Evolutionary conservation across 805 yeast species (phyloP).

Genomic region (Myxozyma geophila): DNA sequence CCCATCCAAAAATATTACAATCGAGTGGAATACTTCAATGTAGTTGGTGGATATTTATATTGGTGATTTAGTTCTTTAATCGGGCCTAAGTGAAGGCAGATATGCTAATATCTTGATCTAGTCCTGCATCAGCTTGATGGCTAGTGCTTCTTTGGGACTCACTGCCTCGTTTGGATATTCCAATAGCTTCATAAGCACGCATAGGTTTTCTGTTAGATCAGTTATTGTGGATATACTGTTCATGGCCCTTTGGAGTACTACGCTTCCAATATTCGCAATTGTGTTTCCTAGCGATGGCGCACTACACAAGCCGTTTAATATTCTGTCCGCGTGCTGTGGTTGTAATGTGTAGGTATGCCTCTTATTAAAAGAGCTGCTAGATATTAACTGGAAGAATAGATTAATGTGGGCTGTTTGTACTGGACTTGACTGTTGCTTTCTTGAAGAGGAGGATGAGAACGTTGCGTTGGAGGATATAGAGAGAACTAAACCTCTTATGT

Average conservation of each 20-base stretch:
- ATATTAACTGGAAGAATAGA: constrained; percentile 1
- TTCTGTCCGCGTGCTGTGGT: constrained; percentile 10
- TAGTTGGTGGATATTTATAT: neutral
- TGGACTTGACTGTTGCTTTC: constrained; percentile 14
- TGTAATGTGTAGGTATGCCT: constrained; percentile 10
- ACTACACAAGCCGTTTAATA: constrained; percentile 1
- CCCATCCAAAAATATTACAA: constrained; percentile 3
- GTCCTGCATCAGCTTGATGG: neutral
- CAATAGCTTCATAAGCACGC: constrained; percentile 1
- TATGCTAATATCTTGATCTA: neutral
- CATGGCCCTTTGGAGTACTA: constrained; percentile 23
- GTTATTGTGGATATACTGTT: constrained; percentile 20
- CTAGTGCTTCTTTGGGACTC: constrained; percentile 4
- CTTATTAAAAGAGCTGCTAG: neutral
- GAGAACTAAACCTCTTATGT: neutral
- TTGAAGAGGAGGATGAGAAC: constrained; percentile 6
- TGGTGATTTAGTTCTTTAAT: constrained; percentile 9
- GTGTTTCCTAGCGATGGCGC: constrained; percentile 16
- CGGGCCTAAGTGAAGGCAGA: neutral
- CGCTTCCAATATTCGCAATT: constrained; percentile 23
- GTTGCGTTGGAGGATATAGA: neutral
- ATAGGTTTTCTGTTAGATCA: constrained; percentile 2
- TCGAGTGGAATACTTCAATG: constrained; percentile 17
- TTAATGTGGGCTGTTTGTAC: constrained; percentile 19
- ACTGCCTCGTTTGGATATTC: neutral